Evolutionary conservation across 2,329 filamentous ascomycete genomes (phyloP).

Genomic region (Colletotrichum zoysiae): DNA sequence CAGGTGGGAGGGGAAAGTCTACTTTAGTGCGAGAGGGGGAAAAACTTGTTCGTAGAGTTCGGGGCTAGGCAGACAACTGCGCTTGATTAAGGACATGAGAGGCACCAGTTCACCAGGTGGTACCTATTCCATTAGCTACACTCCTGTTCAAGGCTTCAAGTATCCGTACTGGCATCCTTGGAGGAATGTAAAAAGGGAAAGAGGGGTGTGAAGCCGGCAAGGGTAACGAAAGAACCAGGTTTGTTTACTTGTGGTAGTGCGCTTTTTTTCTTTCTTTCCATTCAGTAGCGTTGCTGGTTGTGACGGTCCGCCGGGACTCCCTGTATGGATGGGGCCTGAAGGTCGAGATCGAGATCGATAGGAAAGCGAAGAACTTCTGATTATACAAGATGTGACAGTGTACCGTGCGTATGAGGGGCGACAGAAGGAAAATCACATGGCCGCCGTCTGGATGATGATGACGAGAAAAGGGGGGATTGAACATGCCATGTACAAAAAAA

Average conservation of each 20-base stretch:
- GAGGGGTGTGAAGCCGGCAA: not conserved
- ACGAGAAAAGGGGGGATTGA: not conserved
- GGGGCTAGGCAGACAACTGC: slow-evolving; percentile 17
- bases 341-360: slow-evolving; percentile 27
- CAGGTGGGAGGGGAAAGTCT: not conserved
- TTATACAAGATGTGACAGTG: slow-evolving; percentile 1
- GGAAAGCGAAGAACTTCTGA: not conserved
- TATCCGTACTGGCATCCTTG: not conserved
- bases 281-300: not conserved
- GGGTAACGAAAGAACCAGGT: not conserved
- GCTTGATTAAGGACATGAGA: not conserved
- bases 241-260: not conserved
- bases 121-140: not conserved
- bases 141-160: not conserved
- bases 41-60: slow-evolving; percentile 29
- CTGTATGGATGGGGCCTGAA: too few relatives aligned
- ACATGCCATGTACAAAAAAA: not conserved
- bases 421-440: too few relatives aligned
- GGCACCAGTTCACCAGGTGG: not conserved
- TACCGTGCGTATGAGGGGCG: not conserved
- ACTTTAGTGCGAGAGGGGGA: not conserved
- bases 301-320: not conserved
- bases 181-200: not conserved
- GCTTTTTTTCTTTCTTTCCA: not conserved
- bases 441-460: too few relatives aligned